Evolutionary conservation across 768 basidiomycete species (phyloP), one percentile per base, ranked within the genome.

Genomic region (Boletus vermiculosoides): DNA sequence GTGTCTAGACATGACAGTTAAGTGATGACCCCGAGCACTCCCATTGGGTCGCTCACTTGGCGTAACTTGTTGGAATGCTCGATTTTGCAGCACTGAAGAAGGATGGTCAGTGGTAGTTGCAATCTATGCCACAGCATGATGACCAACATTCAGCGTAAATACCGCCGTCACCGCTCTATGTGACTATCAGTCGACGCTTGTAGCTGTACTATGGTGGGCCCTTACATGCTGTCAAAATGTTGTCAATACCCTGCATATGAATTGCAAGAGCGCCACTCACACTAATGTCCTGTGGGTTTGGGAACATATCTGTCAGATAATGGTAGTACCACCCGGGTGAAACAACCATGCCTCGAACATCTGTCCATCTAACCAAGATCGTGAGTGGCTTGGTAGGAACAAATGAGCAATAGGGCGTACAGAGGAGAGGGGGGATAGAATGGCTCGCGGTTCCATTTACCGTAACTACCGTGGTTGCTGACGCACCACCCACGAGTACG

Each of bases 31-130:
- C 25, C 15, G 16, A 37, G n/a, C 42, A 23, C 5, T 37, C 25
- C 42, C 0, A 36, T 42, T 23, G 2, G 7, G 3, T 25, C 5
- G 46, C 71, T 41, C 61, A 81, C 84, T 74, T 18, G 84, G 78
- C 2, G 77, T 76, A 23, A 85, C 83, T 55, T 82, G 76, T 57
- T 88, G 86, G 66, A 87, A 85, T 1, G 86, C 85, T 13, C 85
- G 75, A 62, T 88, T 88, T 67, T 83, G 85, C 1, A 87, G 73
- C 16, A 86, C 83, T 85, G 57, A 7, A 55, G 36, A 20, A 37
- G n/a, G n/a, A 20, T 2, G 8, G 52, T 50, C 15, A 52, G 39
- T 37, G 36, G 39, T 20, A 23, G 18, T 36, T 4, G 6, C n/a
- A 36, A 54, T 36, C 18, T 13, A 44, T 22, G 5, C 5, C 9